Evolutionary conservation across 805 yeast species (phyloP).

Genomic region (Isabelozyma pseudorhagii): DNA sequence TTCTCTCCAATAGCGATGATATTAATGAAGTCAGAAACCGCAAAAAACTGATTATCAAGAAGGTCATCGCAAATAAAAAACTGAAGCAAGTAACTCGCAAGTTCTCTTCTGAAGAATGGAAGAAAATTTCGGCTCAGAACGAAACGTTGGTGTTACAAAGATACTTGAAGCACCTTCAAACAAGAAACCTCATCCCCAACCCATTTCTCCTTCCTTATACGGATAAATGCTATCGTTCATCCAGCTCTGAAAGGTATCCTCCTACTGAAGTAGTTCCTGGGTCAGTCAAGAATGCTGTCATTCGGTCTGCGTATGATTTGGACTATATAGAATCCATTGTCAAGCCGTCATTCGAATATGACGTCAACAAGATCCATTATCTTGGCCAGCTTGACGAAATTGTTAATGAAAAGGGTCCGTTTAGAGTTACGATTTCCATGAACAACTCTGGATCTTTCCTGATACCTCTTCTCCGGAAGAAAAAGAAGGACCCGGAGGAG

Average conservation of each 20-base stretch:
- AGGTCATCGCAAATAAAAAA: neutral
- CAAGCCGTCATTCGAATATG: constrained; percentile 31
- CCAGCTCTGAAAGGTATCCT: constrained; percentile 8
- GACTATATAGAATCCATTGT: constrained; percentile 28
- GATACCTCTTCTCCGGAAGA: constrained; percentile 25
- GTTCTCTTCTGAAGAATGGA: constrained; percentile 6
- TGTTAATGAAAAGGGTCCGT: constrained; percentile 36
- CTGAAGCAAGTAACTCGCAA: neutral
- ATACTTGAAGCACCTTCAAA: constrained; percentile 27
- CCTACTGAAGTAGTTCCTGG: constrained; percentile 15
- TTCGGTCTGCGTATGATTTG: constrained; percentile 28
- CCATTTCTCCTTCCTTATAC: constrained; percentile 32
- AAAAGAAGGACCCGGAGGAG: constrained; percentile 14
- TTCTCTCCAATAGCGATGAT: neutral
- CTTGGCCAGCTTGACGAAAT: constrained; percentile 12
- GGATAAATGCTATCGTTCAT: constrained; percentile 4
- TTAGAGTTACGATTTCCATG: constrained; percentile 23
- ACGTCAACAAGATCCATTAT: constrained; percentile 24
- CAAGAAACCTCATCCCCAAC: constrained; percentile 21
- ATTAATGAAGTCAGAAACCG: constrained; percentile 1
- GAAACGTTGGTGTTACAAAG: constrained; percentile 12
- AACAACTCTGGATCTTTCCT: constrained; percentile 30
- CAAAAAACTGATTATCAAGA: constrained; percentile 5
- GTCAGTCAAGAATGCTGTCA: constrained; percentile 15
- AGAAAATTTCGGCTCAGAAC: neutral